Conservation (phyloP, 2,329 filamentous ascomycete species). For the Phyllosticta citriasiana region DNA sequence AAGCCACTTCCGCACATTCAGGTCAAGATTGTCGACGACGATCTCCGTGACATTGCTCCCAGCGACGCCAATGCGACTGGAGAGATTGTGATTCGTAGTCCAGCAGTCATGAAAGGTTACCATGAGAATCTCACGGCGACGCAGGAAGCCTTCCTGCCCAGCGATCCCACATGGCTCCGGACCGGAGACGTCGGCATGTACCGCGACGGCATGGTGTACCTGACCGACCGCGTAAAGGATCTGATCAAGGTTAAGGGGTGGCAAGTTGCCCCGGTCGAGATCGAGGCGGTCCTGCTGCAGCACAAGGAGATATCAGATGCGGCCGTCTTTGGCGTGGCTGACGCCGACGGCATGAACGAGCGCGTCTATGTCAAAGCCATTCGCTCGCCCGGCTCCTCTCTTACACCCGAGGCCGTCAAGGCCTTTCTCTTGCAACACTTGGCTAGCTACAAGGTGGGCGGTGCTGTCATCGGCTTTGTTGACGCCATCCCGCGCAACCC, state of each 20-base stretch:
- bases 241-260: conserved; percentile 11
- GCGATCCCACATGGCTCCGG: conserved; percentile 7
- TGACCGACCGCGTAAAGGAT: conserved; percentile 3
- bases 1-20: conserved; percentile 13
- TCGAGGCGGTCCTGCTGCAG: conserved; percentile 3
- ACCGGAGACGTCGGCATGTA: conserved; percentile 5
- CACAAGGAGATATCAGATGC: conserved; percentile 3
- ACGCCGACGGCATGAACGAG: neutral
- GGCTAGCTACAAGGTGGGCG: neutral
- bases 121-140: conserved; percentile 3
- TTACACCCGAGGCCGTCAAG: neutral
- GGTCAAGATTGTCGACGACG: conserved; percentile 13
- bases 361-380: neutral
- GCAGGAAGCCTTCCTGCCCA: neutral
- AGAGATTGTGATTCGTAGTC: neutral
- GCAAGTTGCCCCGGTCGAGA: conserved; percentile 9
- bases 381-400: neutral
- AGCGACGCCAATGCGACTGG: neutral
- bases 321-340: conserved; percentile 5
- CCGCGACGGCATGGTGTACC: neutral
- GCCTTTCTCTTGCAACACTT: neutral
- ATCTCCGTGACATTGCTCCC: neutral
- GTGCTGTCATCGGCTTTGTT: neutral
- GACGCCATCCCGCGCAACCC: neutral
- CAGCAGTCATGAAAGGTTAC: neutral